phyloP scores from a whole-genome alignment of 78 protist species.

The Dictyostelium firmibasis region DNA sequence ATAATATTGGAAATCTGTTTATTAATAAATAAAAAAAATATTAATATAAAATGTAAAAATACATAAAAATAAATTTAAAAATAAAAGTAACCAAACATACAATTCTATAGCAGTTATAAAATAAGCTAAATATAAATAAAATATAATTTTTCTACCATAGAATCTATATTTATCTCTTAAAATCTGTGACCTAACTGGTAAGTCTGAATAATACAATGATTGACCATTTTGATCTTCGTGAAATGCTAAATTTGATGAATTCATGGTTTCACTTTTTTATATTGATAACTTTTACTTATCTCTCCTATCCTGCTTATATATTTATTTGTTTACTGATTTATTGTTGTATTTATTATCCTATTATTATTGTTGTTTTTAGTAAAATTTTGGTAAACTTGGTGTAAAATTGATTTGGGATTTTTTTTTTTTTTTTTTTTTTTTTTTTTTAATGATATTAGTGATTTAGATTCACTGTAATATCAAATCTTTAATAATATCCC shows the following conservation, averaged over 20 bases:
- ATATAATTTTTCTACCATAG: conserved; percentile 53
- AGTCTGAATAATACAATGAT: conserved; percentile 53
- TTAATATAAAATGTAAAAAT: no score
- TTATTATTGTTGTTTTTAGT: no score
- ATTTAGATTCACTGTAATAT: no score
- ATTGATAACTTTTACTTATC: no score
- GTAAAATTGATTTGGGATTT: no score
- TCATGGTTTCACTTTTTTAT: background rate
- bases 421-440: no score
- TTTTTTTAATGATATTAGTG: no score
- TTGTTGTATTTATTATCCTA: no score
- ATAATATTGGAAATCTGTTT: conserved; percentile 64
- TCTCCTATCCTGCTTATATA: background rate
- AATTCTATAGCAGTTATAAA: conserved; percentile 44
- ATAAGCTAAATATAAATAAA: conserved; percentile 52
- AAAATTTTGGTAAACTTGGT: no score
- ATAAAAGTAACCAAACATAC: background rate
- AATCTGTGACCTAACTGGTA: conserved; percentile 25
- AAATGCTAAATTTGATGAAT: background rate
- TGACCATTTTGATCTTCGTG: conserved; percentile 36
- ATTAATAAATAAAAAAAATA: background rate
- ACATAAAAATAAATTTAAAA: no score
- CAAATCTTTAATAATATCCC: background rate
- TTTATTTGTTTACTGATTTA: no score
- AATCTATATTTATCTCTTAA: conserved; percentile 54